Evolutionary conservation across 495 filamentous ascomycete genomes (phyloP).

Genomic region (Lichina pygmaea): DNA sequence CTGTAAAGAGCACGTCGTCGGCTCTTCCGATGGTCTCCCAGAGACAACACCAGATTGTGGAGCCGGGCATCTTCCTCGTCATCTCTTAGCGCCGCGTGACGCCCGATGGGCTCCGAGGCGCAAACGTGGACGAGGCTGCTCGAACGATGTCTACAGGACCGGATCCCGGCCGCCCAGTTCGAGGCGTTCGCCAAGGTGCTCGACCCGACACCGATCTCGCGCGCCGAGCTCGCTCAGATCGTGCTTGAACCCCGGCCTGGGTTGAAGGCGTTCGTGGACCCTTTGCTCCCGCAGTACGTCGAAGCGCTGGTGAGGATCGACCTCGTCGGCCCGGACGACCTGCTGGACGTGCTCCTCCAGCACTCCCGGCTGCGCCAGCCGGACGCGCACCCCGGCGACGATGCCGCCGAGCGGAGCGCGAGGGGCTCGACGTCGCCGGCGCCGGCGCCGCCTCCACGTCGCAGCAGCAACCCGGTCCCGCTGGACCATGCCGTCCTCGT

Average conservation of each 20-base stretch:
- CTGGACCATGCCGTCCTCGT: constrained; percentile 25
- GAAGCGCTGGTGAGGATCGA: constrained; percentile 27
- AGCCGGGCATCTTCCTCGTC: too few relatives aligned
- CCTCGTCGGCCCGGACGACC: constrained; percentile 24
- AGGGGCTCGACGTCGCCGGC: background rate
- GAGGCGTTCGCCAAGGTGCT: constrained; percentile 12
- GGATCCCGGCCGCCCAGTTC: constrained; percentile 21
- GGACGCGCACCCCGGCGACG: background rate
- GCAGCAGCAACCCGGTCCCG: constrained; percentile 7
- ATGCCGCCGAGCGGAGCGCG: background rate
- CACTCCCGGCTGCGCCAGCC: constrained; percentile 23
- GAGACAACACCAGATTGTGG: too few relatives aligned
- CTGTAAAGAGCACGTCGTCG: too few relatives aligned
- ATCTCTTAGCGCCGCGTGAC: too few relatives aligned
- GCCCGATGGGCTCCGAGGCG: background rate
- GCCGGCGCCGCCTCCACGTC: background rate
- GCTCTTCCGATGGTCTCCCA: too few relatives aligned
- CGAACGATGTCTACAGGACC: constrained; percentile 15
- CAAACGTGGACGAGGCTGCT: constrained; percentile 23
- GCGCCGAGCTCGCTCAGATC: constrained; percentile 25
- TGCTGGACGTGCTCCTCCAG: constrained; percentile 29
- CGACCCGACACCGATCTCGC: constrained; percentile 17
- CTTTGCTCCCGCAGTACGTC: constrained; percentile 34
- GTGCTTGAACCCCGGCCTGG: constrained; percentile 24
- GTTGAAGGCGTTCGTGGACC: constrained; percentile 28